Conservation (phyloP, 805 yeast genomes). For the Cyberlindnera suaveolens region DNA sequence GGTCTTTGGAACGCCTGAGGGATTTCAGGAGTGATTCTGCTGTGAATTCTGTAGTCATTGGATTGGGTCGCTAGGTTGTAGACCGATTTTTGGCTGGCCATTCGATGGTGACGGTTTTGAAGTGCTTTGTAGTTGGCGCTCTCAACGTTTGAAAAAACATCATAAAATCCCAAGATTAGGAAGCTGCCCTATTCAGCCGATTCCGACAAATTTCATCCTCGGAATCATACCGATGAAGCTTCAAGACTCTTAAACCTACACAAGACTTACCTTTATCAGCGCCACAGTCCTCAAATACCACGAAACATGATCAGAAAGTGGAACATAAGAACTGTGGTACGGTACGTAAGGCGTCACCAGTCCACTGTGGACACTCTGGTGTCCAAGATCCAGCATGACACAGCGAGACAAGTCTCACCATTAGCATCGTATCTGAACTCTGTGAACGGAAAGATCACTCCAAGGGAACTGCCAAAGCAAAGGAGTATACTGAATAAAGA, state of each 20-base stretch:
- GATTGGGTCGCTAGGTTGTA: too few relatives aligned
- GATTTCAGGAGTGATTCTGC: background rate
- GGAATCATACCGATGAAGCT: too few relatives aligned
- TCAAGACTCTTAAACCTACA: too few relatives aligned
- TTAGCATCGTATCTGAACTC: slow-evolving; percentile 1
- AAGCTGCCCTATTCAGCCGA: too few relatives aligned
- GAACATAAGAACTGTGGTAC: background rate
- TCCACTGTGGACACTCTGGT: slow-evolving; percentile 3
- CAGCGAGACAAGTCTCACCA: background rate
- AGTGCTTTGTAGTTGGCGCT: too few relatives aligned
- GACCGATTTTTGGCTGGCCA: too few relatives aligned
- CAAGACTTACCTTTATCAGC: too few relatives aligned
- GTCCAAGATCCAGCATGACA: slow-evolving; percentile 3
- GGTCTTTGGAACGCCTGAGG: background rate
- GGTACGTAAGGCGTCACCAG: slow-evolving; percentile 1
- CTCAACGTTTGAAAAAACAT: too few relatives aligned
- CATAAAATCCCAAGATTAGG: too few relatives aligned
- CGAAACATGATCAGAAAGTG: background rate
- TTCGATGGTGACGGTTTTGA: too few relatives aligned
- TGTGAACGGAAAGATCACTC: background rate
- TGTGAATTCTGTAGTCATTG: background rate
- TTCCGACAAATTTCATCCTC: too few relatives aligned
- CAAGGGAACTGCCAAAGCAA: background rate
- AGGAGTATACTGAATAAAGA: background rate
- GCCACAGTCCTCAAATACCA: too few relatives aligned